phyloP scores from a whole-genome alignment of 2,329 filamentous ascomycete genomes.

The Capronia coronata region DNA sequence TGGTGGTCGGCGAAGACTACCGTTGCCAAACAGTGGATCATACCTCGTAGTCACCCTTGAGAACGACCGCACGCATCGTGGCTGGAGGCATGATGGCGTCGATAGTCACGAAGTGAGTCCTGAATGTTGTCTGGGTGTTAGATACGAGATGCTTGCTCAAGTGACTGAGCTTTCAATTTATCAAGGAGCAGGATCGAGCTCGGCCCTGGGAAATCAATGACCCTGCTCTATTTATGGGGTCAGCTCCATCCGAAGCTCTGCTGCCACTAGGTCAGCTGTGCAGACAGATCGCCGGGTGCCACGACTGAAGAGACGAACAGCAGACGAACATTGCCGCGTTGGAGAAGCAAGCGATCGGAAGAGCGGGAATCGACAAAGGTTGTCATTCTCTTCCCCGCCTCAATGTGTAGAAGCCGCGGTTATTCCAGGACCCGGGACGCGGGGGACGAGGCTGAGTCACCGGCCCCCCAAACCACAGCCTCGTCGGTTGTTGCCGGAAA shows the following conservation, averaged over 20 bases:
- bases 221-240: background rate
- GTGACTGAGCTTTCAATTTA: too few species aligned
- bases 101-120: too few species aligned
- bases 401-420: constrained; percentile 1
- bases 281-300: background rate
- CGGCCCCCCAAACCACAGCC: background rate
- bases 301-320: too few species aligned
- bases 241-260: background rate
- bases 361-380: background rate
- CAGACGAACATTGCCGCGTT: background rate
- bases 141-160: too few species aligned
- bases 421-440: background rate
- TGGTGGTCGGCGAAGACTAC: too few species aligned
- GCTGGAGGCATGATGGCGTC: constrained; percentile 22
- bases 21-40: too few species aligned
- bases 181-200: too few species aligned
- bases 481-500: background rate
- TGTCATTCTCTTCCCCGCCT: constrained; percentile 3
- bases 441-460: constrained; percentile 5
- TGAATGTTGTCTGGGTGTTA: background rate
- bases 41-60: constrained; percentile 27
- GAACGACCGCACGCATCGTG: constrained; percentile 28
- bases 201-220: too few species aligned
- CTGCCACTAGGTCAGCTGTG: background rate
- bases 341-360: background rate